Conservation (phyloP, 2,329 filamentous ascomycete genomes). For the Penicillium capsulatum region DNA sequence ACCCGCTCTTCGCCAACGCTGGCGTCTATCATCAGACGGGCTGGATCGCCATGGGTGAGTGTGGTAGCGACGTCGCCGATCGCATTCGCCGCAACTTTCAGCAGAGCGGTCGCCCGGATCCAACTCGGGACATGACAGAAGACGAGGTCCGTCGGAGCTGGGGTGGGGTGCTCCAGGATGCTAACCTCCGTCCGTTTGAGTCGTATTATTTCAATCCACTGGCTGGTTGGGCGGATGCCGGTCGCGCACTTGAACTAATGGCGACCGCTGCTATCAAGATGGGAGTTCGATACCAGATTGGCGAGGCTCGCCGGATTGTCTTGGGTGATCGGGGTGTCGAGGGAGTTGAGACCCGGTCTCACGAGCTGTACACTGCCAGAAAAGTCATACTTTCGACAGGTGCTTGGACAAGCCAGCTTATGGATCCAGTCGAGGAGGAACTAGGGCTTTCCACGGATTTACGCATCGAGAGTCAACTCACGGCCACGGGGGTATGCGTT, state of each 20-base stretch:
- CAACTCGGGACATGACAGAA: conserved; percentile 43
- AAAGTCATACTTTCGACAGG: conserved; percentile 55
- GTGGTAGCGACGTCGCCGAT: conserved; percentile 45
- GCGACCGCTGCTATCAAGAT: conserved; percentile 42
- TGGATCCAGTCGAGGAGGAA: conserved; percentile 49
- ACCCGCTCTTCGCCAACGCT: conserved; percentile 54
- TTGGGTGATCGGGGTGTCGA: conserved; percentile 33
- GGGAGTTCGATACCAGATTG: conserved; percentile 46
- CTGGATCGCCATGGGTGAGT: conserved; percentile 55
- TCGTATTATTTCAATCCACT: conserved; percentile 49
- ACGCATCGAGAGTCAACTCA: conserved; percentile 51
- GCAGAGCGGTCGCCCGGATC: conserved; percentile 41
- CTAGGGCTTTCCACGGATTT: conserved; percentile 45
- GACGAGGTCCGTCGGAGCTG: conserved; percentile 40
- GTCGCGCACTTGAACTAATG: conserved; percentile 44
- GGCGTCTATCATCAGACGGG: conserved; percentile 57
- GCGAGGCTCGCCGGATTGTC: conserved; percentile 45
- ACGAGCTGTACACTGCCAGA: conserved; percentile 48
- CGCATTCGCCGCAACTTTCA: conserved; percentile 54
- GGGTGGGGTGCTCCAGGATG: conserved; percentile 38
- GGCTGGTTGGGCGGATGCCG: conserved; percentile 54
- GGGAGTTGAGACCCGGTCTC: conserved; percentile 49
- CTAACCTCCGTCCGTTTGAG: conserved; percentile 37
- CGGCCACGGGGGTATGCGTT: conserved; percentile 58
- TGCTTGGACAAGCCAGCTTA: conserved; percentile 53